A percentile compares a stretch with the other conserved stretches of the same genome.
Conservation (phyloP, 75 land plant genomes). For the Pinus tabuliformis region DNA sequence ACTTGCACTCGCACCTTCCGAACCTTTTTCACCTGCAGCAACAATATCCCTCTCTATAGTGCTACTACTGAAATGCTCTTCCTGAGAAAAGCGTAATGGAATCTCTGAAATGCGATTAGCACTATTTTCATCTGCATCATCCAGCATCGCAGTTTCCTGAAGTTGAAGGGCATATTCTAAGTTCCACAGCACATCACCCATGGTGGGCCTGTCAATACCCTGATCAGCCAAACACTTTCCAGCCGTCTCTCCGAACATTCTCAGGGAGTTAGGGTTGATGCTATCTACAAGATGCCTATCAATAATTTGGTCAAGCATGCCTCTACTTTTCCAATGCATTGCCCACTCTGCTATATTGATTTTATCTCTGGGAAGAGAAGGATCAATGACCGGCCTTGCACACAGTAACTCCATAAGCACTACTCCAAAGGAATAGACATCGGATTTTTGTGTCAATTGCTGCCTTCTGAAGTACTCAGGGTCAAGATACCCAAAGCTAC, state of each 20-base stretch:
- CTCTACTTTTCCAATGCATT: slow-evolving; percentile 76
- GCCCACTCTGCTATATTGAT: slow-evolving; percentile 93
- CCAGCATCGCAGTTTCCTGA: slow-evolving; percentile 43
- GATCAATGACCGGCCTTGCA: slow-evolving; percentile 81
- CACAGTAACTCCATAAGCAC: slow-evolving; percentile 84
- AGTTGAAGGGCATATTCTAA: slow-evolving; percentile 84
- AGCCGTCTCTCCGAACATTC: slow-evolving; percentile 80
- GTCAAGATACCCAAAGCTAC: slow-evolving; percentile 58
- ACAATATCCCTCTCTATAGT: slow-evolving; percentile 27
- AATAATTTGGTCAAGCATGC: slow-evolving; percentile 67
- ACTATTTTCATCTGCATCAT: slow-evolving; percentile 23
- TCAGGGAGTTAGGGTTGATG: slow-evolving; percentile 53
- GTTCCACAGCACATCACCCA: slow-evolving; percentile 94
- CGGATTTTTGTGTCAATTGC: slow-evolving; percentile 65
- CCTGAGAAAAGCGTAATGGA: slow-evolving; percentile 18
- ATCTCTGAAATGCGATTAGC: slow-evolving; percentile 28
- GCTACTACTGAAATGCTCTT: slow-evolving; percentile 35
- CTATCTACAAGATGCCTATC: slow-evolving; percentile 46
- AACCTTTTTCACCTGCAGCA: slow-evolving; percentile 20
- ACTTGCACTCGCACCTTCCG: too few relatives aligned
- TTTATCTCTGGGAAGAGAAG: slow-evolving; percentile 73
- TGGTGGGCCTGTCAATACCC: slow-evolving; percentile 78
- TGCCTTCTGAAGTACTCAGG: slow-evolving; percentile 58
- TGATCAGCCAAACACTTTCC: slow-evolving; percentile 81
- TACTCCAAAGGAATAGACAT: slow-evolving; percentile 96